Percentiles rank a stretch among this genome's conserved stretches.
Evolutionary conservation across 2,329 filamentous ascomycete genomes (phyloP).

Genomic region (Penicillium fuscoglaucum): DNA sequence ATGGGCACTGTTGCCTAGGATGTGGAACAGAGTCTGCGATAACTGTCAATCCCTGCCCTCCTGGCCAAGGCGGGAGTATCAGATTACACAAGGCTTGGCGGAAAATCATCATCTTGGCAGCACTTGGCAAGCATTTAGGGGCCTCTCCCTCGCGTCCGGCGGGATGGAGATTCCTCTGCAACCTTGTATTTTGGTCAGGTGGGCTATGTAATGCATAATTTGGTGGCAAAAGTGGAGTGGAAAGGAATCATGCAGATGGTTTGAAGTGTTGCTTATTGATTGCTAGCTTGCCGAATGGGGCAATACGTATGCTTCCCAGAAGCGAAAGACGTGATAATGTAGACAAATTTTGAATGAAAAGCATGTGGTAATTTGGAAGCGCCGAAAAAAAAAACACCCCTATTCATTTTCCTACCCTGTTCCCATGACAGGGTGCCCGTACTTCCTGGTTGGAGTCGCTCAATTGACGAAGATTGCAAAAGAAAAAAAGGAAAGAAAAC

Average conservation of each 20-base stretch:
- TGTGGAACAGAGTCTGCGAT: constrained; percentile 19
- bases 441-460: constrained; percentile 9
- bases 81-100: constrained; percentile 27
- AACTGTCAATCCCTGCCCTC: constrained; percentile 16
- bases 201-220: constrained; percentile 2
- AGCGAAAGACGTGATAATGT: neutral
- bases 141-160: constrained; percentile 20
- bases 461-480: constrained; percentile 11
- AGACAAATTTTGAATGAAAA: neutral
- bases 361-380: neutral
- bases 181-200: constrained; percentile 7
- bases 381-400: constrained; percentile 4
- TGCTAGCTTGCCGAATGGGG: neutral
- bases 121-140: constrained; percentile 24
- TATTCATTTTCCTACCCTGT: constrained; percentile 3
- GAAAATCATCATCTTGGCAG: constrained; percentile 24
- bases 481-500: constrained; percentile 2
- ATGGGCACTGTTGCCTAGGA: constrained; percentile 8
- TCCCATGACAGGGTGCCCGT: neutral
- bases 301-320: constrained; percentile 2
- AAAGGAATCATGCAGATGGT: neutral
- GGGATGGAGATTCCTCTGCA: constrained; percentile 15
- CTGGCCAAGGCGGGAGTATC: constrained; percentile 26
- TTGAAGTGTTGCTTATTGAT: constrained; percentile 1
- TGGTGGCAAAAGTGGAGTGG: neutral